Conservation (phyloP, 108 stramenopile genomes). For the Nitzschia palea region DNA sequence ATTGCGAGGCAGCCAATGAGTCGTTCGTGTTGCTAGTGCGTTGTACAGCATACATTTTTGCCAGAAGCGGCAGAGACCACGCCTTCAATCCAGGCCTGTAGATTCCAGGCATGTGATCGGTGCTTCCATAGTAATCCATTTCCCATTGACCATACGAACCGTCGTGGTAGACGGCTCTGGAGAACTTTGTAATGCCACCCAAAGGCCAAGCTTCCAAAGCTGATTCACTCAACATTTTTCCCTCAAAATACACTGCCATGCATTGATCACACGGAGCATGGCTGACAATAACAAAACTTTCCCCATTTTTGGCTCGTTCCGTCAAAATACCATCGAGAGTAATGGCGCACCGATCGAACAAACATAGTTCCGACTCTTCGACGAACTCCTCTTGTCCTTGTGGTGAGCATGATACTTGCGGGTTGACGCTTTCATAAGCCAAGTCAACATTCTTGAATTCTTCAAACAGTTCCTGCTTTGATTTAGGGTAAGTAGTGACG, state of each 20-base stretch:
- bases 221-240: slow-evolving; percentile 32
- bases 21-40: too few species aligned
- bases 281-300: slow-evolving; percentile 60
- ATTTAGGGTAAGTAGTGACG: slow-evolving; percentile 42
- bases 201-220: slow-evolving; percentile 54
- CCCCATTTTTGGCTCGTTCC: slow-evolving; percentile 27
- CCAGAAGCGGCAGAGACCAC: slow-evolving; percentile 58
- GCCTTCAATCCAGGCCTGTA: slow-evolving; percentile 59
- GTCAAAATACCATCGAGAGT: slow-evolving; percentile 48
- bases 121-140: slow-evolving; percentile 63
- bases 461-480: slow-evolving; percentile 38
- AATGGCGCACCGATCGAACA: slow-evolving; percentile 49
- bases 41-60: not conserved
- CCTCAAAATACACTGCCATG: slow-evolving; percentile 58
- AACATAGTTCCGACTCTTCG: slow-evolving; percentile 52
- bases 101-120: slow-evolving; percentile 70
- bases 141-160: slow-evolving; percentile 42
- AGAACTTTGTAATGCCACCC: slow-evolving; percentile 71
- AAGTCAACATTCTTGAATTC: slow-evolving; percentile 45
- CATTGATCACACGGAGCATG: slow-evolving; percentile 72
- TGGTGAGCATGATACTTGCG: slow-evolving; percentile 1
- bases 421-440: slow-evolving; percentile 53
- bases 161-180: slow-evolving; percentile 6
- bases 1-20: too few species aligned
- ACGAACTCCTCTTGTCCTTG: slow-evolving; percentile 22